These are phyloP conservation scores for Cymbopogon flexuosus DNA, from an alignment of 202 grass and related monocot species.

Conservation along the genomic window DNA sequence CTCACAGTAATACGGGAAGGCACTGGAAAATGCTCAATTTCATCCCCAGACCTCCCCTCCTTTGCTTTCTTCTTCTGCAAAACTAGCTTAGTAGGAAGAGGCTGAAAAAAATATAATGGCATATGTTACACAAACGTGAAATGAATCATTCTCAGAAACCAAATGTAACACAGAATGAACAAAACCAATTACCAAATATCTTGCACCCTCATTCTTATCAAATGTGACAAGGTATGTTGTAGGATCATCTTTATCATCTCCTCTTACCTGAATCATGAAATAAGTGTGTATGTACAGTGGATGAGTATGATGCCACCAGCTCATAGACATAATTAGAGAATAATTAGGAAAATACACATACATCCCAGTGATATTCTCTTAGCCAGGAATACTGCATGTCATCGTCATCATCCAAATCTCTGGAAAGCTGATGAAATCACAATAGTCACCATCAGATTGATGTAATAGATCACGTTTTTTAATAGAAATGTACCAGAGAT, in stretches of 20 bases:
- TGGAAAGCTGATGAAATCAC: conserved; percentile 54
- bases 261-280: conserved; percentile 60
- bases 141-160: conserved; percentile 4
- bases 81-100: conserved; percentile 86
- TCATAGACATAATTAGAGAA: conserved; percentile 6
- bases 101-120: conserved; percentile 47
- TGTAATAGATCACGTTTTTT: not conserved
- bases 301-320: not conserved
- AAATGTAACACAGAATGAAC: conserved; percentile 16
- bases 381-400: conserved; percentile 81
- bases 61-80: conserved; percentile 97
- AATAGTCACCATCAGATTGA: conserved; percentile 23
- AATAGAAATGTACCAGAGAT: conserved; percentile 26
- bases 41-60: conserved; percentile 85
- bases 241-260: conserved; percentile 86
- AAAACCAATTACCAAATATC: conserved; percentile 75
- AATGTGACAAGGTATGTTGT: conserved; percentile 88
- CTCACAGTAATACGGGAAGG: conserved; percentile 79
- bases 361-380: conserved; percentile 96
- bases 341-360: conserved; percentile 40
- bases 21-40: conserved; percentile 87
- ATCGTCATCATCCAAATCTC: conserved; percentile 75
- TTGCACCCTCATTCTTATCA: conserved; percentile 62
- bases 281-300: conserved; percentile 15
- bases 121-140: not conserved